Percentiles rank a stretch among this genome's conserved stretches.
These are phyloP conservation scores for Cladophialophora bantiana DNA, from an alignment of 2,329 filamentous ascomycete genomes.

Conservation along the genomic window DNA sequence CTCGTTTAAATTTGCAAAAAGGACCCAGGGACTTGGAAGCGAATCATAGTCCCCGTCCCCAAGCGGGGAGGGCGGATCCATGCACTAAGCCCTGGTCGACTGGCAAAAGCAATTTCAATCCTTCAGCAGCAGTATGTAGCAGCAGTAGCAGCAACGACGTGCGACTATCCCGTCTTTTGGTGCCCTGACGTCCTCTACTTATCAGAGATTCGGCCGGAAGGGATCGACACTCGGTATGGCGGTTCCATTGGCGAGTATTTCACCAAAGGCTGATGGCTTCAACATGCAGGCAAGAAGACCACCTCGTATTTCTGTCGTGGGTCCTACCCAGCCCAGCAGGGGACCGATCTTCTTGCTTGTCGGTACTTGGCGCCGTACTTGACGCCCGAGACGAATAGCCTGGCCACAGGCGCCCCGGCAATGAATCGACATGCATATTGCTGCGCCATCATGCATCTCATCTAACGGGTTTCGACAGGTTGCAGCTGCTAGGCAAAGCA, in stretches of 20 bases:
- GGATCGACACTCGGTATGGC: background rate
- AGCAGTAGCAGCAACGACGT: too few species aligned
- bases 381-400: background rate
- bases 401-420: background rate
- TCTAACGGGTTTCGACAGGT: background rate
- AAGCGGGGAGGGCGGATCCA: background rate
- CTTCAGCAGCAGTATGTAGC: too few species aligned
- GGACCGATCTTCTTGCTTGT: background rate
- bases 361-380: background rate
- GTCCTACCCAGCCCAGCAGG: background rate
- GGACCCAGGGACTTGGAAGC: conserved; percentile 1
- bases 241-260: background rate
- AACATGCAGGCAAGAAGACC: background rate
- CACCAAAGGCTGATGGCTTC: background rate
- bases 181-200: background rate
- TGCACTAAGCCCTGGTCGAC: too few species aligned
- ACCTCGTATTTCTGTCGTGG: background rate
- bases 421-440: background rate
- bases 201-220: background rate
- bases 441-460: background rate
- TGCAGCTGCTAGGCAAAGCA: background rate
- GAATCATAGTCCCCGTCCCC: background rate
- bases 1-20: background rate
- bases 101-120: too few species aligned
- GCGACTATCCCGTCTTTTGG: background rate